These are phyloP conservation scores for Aspergillus taichungensis DNA, from an alignment of 495 filamentous ascomycete species.

Conservation along the genomic window DNA sequence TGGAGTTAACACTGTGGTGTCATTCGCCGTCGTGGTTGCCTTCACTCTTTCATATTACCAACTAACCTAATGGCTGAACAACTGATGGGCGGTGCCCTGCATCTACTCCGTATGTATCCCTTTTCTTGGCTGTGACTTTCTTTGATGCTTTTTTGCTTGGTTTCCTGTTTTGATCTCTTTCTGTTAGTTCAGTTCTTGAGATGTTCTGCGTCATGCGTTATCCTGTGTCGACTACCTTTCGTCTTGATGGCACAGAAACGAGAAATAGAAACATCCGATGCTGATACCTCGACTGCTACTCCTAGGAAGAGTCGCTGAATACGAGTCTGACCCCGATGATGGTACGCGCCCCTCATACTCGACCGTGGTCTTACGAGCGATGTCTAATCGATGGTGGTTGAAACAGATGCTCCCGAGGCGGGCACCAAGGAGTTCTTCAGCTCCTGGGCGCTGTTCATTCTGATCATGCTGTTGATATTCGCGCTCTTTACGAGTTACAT, in stretches of 20 bases:
- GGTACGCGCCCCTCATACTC: slow-evolving; percentile 25
- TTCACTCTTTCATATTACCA: slow-evolving; percentile 11
- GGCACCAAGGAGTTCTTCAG: slow-evolving; percentile 83
- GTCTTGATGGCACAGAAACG: too few species aligned
- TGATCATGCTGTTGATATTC: slow-evolving; percentile 83
- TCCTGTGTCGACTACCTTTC: too few species aligned
- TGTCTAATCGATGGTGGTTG: neutral
- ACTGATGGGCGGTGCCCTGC: slow-evolving; percentile 28
- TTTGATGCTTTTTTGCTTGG: neutral
- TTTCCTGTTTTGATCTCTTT: neutral
- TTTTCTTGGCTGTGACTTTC: neutral
- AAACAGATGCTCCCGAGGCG: slow-evolving; percentile 47
- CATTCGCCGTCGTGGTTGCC: slow-evolving; percentile 17
- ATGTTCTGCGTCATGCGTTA: too few species aligned
- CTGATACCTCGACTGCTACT: neutral
- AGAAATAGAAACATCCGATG: too few species aligned
- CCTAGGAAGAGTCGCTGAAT: slow-evolving; percentile 27
- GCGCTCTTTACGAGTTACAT: slow-evolving; percentile 97
- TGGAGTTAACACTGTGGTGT: slow-evolving; percentile 26
- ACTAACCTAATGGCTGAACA: slow-evolving; percentile 25
- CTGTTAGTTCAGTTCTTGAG: neutral
- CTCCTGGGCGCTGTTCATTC: slow-evolving; percentile 94
- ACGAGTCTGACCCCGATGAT: slow-evolving; percentile 44
- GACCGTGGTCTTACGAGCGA: neutral
- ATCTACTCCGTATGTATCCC: slow-evolving; percentile 32